Evolutionary conservation across 768 basidiomycete species (phyloP).

Genomic region (Cubamyces sp.): DNA sequence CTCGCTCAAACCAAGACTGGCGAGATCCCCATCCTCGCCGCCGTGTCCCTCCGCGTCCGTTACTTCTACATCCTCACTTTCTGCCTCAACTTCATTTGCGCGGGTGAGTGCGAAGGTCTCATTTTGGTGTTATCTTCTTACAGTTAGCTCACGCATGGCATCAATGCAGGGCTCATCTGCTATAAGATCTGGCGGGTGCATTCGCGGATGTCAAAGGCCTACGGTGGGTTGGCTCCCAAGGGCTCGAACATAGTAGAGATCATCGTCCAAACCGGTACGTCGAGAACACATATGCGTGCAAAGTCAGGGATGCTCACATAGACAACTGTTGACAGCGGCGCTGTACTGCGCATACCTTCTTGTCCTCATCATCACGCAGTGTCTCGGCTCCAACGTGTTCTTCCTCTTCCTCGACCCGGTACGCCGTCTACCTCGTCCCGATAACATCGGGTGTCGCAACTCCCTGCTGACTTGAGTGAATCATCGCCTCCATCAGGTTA

Average conservation of each 20-base stretch:
- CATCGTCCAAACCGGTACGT: slow-evolving; percentile 12
- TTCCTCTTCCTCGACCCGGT: slow-evolving; percentile 3
- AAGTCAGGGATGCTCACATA: too few relatives aligned
- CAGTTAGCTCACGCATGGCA: too few relatives aligned
- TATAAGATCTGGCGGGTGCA: slow-evolving; percentile 10
- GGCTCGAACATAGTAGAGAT: slow-evolving; percentile 1
- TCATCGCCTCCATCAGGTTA: neutral
- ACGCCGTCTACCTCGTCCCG: neutral
- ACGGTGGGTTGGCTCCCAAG: neutral
- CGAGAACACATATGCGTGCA: too few relatives aligned
- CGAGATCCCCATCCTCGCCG: slow-evolving; percentile 4
- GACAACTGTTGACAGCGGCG: neutral
- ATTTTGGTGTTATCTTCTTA: neutral
- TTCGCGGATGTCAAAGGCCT: neutral
- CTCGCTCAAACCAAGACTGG: neutral
- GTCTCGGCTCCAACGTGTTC: slow-evolving; percentile 4
- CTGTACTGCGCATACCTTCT: slow-evolving; percentile 14
- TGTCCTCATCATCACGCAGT: slow-evolving; percentile 13
- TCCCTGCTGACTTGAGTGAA: neutral
- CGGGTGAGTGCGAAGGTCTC: neutral
- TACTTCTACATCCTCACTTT: slow-evolving; percentile 20
- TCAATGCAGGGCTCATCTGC: slow-evolving; percentile 5
- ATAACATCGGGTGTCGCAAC: neutral
- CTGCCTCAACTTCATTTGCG: slow-evolving; percentile 12
- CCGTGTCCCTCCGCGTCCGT: slow-evolving; percentile 12